Evolutionary conservation across 805 yeast species (phyloP), one percentile per base, ranked within the genome.

Genomic region (Kazachstania taianensis): DNA sequence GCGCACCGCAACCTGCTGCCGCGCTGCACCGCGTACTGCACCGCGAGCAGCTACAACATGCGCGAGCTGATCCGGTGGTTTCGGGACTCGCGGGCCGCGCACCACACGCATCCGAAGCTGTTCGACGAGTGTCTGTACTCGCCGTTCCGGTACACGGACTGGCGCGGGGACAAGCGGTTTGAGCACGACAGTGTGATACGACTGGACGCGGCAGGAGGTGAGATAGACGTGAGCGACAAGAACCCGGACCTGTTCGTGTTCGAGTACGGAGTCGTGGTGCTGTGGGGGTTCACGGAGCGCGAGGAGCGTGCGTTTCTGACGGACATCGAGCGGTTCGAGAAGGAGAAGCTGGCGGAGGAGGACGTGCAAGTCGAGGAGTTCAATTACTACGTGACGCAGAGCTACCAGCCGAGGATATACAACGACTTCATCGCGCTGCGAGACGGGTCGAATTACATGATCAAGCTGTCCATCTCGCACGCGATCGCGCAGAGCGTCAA

Each of bases 101-200:
- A 80, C 50, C 79, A 85, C 25, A 77, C 92, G 0, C 75, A 75
- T 45, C 96, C 97, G 1, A 83, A 82, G 48, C 61, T 86, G 38
- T 84, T 89, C 62, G 97, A 92, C 54, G 98, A 92, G 57, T 92
- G 97, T 54, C 65, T 92, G 7, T 92, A 87, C 53, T 84, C 96
- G 0, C 95, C 96, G 0, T 89, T 86, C 56, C 75, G 60, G 13
- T 81, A 78, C 50, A 81, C 77, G 43, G 86, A 80, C 53, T 81
- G 87, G 87, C 65, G 87, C 49, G 72, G 72, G 19, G 71, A 67
- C 33, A 66, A 64, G 36, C 50, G 67, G 37, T 57, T 58, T 43
- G 62, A 55, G 28, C 61, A 62, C 32, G 59, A 58, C 8, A 72
- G 69, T 42, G 59, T 76, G 8, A 81, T 81, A 6, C 61, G 94